Base-by-base conservation (phyloP, 2,329 filamentous ascomycete genomes). In the Fusarium circinatum region DNA sequence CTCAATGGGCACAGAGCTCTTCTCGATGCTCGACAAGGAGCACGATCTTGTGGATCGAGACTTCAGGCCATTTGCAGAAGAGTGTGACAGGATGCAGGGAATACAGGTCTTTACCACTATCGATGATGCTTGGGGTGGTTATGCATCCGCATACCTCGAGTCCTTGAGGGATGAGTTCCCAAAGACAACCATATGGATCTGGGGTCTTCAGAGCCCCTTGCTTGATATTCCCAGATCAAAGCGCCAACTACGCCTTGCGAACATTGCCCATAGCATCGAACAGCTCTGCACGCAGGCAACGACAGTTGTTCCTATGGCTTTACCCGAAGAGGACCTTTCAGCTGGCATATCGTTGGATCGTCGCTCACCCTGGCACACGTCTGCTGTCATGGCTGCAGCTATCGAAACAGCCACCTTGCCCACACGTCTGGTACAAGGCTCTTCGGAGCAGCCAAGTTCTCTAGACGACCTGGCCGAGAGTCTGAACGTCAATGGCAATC, bases 11-110 rank as follows among this genome's bases (percentile, higher is more conserved):
- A 90, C 92, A 74, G 93, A 95, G 51, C 87, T 98, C 11, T 98
- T 95, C 75, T 84, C 85, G 26, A 86, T 87, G 7, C 85, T 95
- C 13, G 93, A 96, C 80, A 91, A 89, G 78, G 94, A 97, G 78
- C 90, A 95, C 75, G 96, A 98, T 77, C 82, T 98, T 10, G 85
- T 98, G 8, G 96, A 99, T 80, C 89, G 95, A n/a, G 96, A 99
- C 80, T 85, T 98, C 74, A 88, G 96, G 42, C 91, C 91, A 0
- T 98, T 98, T 80, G 90, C 92, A 6, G 96, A 99, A 83, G 96
- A 98, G 83, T 96, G 95, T 74, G 96, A 99, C 81, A 91, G 94
- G 62, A 88, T 98, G 84, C 95, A 98, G 82, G 96, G 93, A 1
- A 86, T 99, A 24, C 96, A 98, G 80, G 80, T 95, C 17, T 89